phyloP scores from a whole-genome alignment of 495 filamentous ascomycete genomes.

The Podospora bellae-mahoneyi region DNA sequence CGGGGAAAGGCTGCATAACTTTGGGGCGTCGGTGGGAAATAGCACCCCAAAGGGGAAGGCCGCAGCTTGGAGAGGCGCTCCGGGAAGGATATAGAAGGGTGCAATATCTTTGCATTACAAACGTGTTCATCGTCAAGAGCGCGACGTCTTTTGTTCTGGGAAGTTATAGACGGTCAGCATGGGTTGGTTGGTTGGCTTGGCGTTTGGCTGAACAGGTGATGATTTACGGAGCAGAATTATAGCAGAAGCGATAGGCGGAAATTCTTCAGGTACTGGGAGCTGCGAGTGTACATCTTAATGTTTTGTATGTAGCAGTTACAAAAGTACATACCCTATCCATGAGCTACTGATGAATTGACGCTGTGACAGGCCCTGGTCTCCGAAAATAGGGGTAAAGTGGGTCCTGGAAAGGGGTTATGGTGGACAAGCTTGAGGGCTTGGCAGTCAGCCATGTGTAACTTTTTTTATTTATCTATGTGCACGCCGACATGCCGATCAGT shows the following conservation, averaged over 20 bases:
- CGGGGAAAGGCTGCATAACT: slow-evolving; percentile 90
- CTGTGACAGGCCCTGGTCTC: not conserved
- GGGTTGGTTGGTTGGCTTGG: not conserved
- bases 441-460: too few relatives aligned
- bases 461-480: not conserved
- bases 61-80: not conserved
- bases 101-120: not conserved
- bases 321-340: not conserved
- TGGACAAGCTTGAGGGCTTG: not conserved
- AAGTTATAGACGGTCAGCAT: not conserved
- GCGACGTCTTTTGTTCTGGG: not conserved
- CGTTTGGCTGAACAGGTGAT: not conserved
- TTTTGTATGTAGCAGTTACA: not conserved
- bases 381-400: not conserved
- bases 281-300: not conserved
- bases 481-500: slow-evolving; percentile 10
- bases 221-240: not conserved
- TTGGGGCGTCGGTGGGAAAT: slow-evolving; percentile 50
- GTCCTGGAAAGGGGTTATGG: not conserved
- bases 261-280: not conserved
- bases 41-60: slow-evolving; percentile 7
- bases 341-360: not conserved
- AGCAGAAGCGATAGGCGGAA: not conserved
- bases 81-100: not conserved
- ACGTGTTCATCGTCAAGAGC: not conserved